Evolutionary conservation across 768 basidiomycete genomes (phyloP).

Genomic region (Boletus eberwhitei): DNA sequence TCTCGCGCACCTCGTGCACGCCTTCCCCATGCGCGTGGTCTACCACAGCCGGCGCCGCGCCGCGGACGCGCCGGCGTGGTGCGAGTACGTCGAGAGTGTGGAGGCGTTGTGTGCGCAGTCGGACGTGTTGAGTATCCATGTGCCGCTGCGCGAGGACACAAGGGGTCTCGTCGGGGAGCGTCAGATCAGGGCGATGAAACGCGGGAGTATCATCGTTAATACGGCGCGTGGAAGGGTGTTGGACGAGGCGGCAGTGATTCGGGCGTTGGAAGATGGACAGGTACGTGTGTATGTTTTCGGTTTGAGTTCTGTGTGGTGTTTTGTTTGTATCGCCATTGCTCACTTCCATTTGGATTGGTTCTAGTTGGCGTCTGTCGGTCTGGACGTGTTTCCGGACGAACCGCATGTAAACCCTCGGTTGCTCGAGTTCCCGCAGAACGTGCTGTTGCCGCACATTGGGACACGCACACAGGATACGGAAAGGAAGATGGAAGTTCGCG

Average conservation of each 20-base stretch:
- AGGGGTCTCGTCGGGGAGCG: slow-evolving; percentile 68
- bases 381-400: slow-evolving; percentile 87
- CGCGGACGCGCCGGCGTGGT: slow-evolving; percentile 62
- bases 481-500: slow-evolving; percentile 78
- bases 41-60: slow-evolving; percentile 69
- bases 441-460: slow-evolving; percentile 90
- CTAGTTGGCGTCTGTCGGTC: slow-evolving; percentile 45
- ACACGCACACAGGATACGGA: slow-evolving; percentile 80
- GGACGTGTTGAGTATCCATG: slow-evolving; percentile 85
- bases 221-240: slow-evolving; percentile 87
- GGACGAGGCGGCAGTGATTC: slow-evolving; percentile 83
- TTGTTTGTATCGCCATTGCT: too few species aligned
- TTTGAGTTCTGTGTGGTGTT: too few species aligned
- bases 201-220: slow-evolving; percentile 76
- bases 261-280: slow-evolving; percentile 82
- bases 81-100: slow-evolving; percentile 69
- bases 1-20: slow-evolving; percentile 66
- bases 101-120: slow-evolving; percentile 61
- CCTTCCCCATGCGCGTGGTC: slow-evolving; percentile 87
- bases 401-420: slow-evolving; percentile 76
- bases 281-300: slow-evolving; percentile 46
- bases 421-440: slow-evolving; percentile 74
- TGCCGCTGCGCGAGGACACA: slow-evolving; percentile 75
- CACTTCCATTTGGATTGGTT: neutral
- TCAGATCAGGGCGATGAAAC: slow-evolving; percentile 74